Conservation (phyloP, 2,329 filamentous ascomycete genomes). For the Ophiostoma perfectum region DNA sequence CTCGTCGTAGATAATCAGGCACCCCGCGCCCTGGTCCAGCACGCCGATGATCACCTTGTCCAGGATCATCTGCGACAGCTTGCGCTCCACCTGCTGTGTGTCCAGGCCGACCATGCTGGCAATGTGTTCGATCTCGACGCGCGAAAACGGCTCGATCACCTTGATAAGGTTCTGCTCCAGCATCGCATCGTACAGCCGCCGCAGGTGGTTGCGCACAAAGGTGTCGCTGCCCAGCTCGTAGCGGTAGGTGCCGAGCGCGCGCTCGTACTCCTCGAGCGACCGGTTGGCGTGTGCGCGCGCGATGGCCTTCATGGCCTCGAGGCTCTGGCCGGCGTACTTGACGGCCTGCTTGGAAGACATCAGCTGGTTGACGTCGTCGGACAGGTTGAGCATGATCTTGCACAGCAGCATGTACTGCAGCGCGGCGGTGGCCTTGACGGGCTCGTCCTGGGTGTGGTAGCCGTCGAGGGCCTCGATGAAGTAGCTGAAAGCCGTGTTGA, state of each 20-base stretch:
- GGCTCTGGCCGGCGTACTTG: slow-evolving; percentile 89
- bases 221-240: slow-evolving; percentile 90
- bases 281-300: slow-evolving; percentile 92
- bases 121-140: slow-evolving; percentile 94
- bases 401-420: slow-evolving; percentile 99
- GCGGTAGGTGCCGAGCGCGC: slow-evolving; percentile 80
- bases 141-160: slow-evolving; percentile 97
- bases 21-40: slow-evolving; percentile 93
- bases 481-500: slow-evolving; percentile 97
- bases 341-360: slow-evolving; percentile 95
- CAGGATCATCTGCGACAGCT: slow-evolving; percentile 98
- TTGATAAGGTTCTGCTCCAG: slow-evolving; percentile 99
- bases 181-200: slow-evolving; percentile 95
- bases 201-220: slow-evolving; percentile 95
- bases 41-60: slow-evolving; percentile 99
- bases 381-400: slow-evolving; percentile 99
- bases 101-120: slow-evolving; percentile 97
- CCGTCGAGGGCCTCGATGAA: slow-evolving; percentile 98
- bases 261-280: slow-evolving; percentile 94
- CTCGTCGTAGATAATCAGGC: slow-evolving; percentile 95
- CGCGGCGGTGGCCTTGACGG: slow-evolving; percentile 84
- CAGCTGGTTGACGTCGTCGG: slow-evolving; percentile 90
- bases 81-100: slow-evolving; percentile 93
- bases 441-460: slow-evolving; percentile 88
- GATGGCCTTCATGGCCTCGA: slow-evolving; percentile 99